These are phyloP conservation scores for Aaosphaeria arxii DNA, from an alignment of 2,329 filamentous ascomycete genomes.

Conservation along the genomic window DNA sequence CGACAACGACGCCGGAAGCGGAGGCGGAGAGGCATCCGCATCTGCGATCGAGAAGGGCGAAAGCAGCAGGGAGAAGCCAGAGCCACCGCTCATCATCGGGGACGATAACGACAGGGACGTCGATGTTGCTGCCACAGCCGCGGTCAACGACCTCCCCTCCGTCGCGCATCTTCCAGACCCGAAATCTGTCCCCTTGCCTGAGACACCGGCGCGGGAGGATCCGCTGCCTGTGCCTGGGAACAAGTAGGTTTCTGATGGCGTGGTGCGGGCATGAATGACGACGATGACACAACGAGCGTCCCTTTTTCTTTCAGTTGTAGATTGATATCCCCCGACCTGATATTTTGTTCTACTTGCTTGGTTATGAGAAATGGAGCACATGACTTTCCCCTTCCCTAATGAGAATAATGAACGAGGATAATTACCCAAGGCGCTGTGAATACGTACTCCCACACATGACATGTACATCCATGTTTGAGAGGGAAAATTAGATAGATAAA, in stretches of 20 bases:
- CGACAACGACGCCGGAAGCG: slow-evolving; percentile 29
- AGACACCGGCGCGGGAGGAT: slow-evolving; percentile 6
- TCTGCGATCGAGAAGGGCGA: slow-evolving; percentile 1
- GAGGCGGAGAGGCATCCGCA: slow-evolving; percentile 4
- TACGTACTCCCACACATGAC: no score
- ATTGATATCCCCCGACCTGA: no score
- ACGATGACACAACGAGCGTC: no score
- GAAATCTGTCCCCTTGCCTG: slow-evolving; percentile 12
- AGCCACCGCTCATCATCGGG: slow-evolving; percentile 28
- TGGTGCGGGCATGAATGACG: no score
- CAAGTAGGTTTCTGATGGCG: slow-evolving; percentile 4
- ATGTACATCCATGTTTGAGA: no score
- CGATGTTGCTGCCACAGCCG: slow-evolving; percentile 13
- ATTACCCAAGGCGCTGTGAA: no score
- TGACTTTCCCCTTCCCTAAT: no score
- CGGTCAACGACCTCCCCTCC: slow-evolving; percentile 32
- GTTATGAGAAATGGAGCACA: no score
- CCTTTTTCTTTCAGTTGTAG: no score
- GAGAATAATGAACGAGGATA: no score
- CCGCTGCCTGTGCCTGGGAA: slow-evolving; percentile 7
- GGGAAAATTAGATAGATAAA: no score
- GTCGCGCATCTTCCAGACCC: slow-evolving; percentile 37
- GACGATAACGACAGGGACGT: slow-evolving; percentile 17
- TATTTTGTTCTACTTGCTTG: no score
- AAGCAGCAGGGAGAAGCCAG: slow-evolving; percentile 12